Percentiles rank a stretch among this genome's conserved stretches.
These are phyloP conservation scores for Iodosphaeria phyllophila DNA, from an alignment of 2,329 filamentous ascomycete genomes.

Conservation along the genomic window DNA sequence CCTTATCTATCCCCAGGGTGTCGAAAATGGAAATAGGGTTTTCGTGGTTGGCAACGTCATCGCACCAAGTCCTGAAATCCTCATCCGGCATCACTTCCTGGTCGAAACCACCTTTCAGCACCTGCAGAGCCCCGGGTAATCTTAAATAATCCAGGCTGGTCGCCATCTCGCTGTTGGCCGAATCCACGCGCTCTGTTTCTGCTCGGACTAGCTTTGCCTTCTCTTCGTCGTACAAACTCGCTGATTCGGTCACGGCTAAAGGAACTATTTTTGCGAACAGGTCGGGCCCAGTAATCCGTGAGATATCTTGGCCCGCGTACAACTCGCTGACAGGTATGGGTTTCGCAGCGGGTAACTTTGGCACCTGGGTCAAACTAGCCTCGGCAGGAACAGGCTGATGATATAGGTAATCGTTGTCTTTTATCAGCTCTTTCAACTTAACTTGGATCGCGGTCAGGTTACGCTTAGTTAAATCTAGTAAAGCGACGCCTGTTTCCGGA, in stretches of 20 bases:
- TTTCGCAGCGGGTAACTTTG: slow-evolving; percentile 87
- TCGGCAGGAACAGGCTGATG: slow-evolving; percentile 82
- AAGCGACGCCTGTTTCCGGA: slow-evolving; percentile 53
- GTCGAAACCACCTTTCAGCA: slow-evolving; percentile 82
- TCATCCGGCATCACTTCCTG: slow-evolving; percentile 77
- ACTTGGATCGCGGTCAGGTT: slow-evolving; percentile 68
- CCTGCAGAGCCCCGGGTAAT: slow-evolving; percentile 71
- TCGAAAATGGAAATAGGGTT: slow-evolving; percentile 67
- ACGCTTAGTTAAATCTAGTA: slow-evolving; percentile 70
- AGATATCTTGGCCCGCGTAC: slow-evolving; percentile 93
- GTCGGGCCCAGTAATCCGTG: slow-evolving; percentile 89
- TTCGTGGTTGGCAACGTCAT: slow-evolving; percentile 75
- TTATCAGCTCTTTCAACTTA: slow-evolving; percentile 55
- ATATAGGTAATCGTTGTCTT: slow-evolving; percentile 98
- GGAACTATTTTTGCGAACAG: slow-evolving; percentile 95
- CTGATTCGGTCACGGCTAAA: slow-evolving; percentile 87
- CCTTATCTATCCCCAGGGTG: slow-evolving; percentile 57
- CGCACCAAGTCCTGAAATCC: slow-evolving; percentile 86
- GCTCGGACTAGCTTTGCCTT: slow-evolving; percentile 91
- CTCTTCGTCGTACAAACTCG: slow-evolving; percentile 94
- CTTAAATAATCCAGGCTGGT: slow-evolving; percentile 88
- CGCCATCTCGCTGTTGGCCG: slow-evolving; percentile 88
- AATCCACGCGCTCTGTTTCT: slow-evolving; percentile 83
- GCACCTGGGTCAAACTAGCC: slow-evolving; percentile 60
- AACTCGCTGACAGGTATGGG: slow-evolving; percentile 93